Percentiles rank a stretch among this genome's conserved stretches.
These are phyloP conservation scores for Diaporthe vaccinii DNA, from an alignment of 2,329 filamentous ascomycete species.

Conservation along the genomic window DNA sequence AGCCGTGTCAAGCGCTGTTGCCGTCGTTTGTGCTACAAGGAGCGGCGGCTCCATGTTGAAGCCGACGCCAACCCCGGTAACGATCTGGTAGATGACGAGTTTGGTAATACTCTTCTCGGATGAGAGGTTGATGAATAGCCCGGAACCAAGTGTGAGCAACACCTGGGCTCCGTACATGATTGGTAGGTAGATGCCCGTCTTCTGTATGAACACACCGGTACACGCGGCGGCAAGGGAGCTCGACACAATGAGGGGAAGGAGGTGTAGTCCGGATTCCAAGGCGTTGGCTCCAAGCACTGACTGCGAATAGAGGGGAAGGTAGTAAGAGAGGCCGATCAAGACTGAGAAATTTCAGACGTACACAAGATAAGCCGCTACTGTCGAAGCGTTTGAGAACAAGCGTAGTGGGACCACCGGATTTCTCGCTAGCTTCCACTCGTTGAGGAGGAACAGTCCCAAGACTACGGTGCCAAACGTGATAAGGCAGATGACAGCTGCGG, in stretches of 20 bases:
- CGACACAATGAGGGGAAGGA: slow-evolving; percentile 78
- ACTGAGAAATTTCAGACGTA: slow-evolving; percentile 82
- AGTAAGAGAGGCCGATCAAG: slow-evolving; percentile 79
- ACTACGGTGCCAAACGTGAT: slow-evolving; percentile 79
- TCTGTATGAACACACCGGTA: slow-evolving; percentile 70
- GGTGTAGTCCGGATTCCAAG: slow-evolving; percentile 79
- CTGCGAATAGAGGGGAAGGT: slow-evolving; percentile 89
- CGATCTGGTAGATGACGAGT: slow-evolving; percentile 72
- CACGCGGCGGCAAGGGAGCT: slow-evolving; percentile 73
- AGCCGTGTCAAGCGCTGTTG: slow-evolving; percentile 75
- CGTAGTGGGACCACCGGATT: slow-evolving; percentile 84
- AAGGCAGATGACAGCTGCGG: slow-evolving; percentile 81
- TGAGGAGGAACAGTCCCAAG: slow-evolving; percentile 76
- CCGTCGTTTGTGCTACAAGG: slow-evolving; percentile 75
- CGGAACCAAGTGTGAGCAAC: slow-evolving; percentile 75
- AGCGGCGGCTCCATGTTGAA: slow-evolving; percentile 78
- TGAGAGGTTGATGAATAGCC: slow-evolving; percentile 73
- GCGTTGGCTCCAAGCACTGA: slow-evolving; percentile 77
- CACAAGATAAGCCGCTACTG: slow-evolving; percentile 73
- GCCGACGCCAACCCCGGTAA: slow-evolving; percentile 74
- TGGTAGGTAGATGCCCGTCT: slow-evolving; percentile 75
- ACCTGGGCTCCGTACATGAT: slow-evolving; percentile 71
- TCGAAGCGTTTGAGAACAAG: slow-evolving; percentile 77
- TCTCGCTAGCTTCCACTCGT: slow-evolving; percentile 79
- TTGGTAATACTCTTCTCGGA: slow-evolving; percentile 67